Base-by-base conservation (phyloP, 2,329 filamentous ascomycete genomes). In the Fusarium cicatricum region DNA sequence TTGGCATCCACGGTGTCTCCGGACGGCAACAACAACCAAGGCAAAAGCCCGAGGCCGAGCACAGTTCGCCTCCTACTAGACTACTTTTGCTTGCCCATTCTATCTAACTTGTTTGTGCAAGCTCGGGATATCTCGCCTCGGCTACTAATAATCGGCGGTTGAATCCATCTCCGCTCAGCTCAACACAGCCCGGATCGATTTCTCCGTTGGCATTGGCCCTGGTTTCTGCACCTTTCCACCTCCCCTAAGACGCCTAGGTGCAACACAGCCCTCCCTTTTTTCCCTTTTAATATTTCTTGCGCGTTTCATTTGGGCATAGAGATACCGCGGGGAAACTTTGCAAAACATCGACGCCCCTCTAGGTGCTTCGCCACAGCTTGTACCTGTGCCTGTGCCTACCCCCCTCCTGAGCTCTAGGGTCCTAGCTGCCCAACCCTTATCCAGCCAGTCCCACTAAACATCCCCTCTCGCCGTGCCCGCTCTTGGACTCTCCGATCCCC, bases 131-230 rank as follows among this genome's bases (percentile, higher is more conserved):
- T 55, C 58, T 23, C 7, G 21, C 21, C 21, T 23, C 7, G 49
- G 29, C 6, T n/a, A 16, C 41, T 37, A 26, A 33, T 21, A 21
- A 63, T 52, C 55, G 36, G 34, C 15, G 38, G 19, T 23, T 29
- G 21, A 33, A 28, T 21, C 31, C 11, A 23, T 23, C 21, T 23
- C 21, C 4, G 21, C 31, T 26, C 15, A 28, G 12, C 15, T 29
- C 14, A 14, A 40, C 55, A 40, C 14, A 31, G 4, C 55, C 55
- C 21, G 60, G 51, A 50, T 57, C 40, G 51, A 43, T 47, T 62
- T 50, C 60, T 64, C 60, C 60, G 41, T 55, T 34, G 16, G 36
- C 55, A n/a, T n/a, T n/a, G n/a, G n/a, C n/a, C n/a, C n/a, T 51
- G 32, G 40, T 42, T 55, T 50, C 49, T 55, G 33, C 36, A 41